Evolutionary conservation across 331 rosid genomes (phyloP), one percentile per base, ranked within the genome.

Genomic region (Arachis monticola): DNA sequence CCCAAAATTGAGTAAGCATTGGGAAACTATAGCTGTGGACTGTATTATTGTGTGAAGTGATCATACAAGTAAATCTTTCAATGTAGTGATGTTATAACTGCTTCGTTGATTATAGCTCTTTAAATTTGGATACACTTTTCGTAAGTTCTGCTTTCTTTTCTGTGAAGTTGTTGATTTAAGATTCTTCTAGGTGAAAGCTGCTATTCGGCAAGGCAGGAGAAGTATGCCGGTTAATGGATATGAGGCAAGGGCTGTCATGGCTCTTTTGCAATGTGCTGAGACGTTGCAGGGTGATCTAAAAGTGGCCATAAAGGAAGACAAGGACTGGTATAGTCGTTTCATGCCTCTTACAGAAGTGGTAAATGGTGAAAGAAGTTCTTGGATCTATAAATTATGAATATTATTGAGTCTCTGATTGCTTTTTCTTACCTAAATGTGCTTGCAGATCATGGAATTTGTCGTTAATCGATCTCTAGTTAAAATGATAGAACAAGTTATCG

Each of bases 261-360:
- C 84, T 72, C 92, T 94, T 68, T 87, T 94, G 70, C 87, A 83
- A 77, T 82, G 68, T 79, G 88, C 92, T 14, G 97, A 94, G n/a
- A 62, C 76, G 45, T 74, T 94, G 85, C 96, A 86, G 85, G 79
- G 71, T 80, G 88, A 85, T 79, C 75, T 94, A 41, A 88, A 88
- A 79, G 85, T 84, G 63, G 80, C 92, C 56, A 79, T 92, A 32
- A 87, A 87, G 86, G 92, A 87, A 82, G 96, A 86, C 47, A 81
- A 76, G 41, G 93, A 92, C 75, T 90, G 97, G 97, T 71, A 83
- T 61, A 56, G 79, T 57, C 97, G 89, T 68, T 92, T 90, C 81
- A 92, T 90, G 97, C 97, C 99, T 76, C 89, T 94, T 62, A 67
- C 97, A 9, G 89, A 87, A 83, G 82, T 90, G 95, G 99, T 94